phyloP scores from a whole-genome alignment of 1,284 basidiomycete species.

The Naganishia cerealis region DNA sequence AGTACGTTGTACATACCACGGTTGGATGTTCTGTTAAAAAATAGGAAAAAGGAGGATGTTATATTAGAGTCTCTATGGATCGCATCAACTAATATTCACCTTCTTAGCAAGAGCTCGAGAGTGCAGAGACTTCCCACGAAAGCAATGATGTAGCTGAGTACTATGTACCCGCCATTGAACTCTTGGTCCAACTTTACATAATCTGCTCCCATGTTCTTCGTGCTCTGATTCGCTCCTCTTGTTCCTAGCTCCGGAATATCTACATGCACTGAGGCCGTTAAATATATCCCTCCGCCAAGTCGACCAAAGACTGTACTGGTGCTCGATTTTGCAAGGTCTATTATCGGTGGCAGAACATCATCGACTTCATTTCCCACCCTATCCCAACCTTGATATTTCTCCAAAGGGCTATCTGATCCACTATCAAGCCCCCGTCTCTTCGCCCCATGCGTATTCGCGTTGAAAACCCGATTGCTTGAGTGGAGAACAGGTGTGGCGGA shows the following conservation, averaged over 20 bases:
- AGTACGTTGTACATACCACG: slow-evolving; percentile 51
- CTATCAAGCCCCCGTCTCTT: not conserved
- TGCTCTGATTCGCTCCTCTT: slow-evolving; percentile 12
- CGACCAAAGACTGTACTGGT: not conserved
- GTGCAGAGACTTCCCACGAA: slow-evolving; percentile 55
- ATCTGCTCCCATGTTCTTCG: slow-evolving; percentile 9
- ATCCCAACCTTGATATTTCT: not conserved
- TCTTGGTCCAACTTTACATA: slow-evolving; percentile 45
- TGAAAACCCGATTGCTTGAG: not conserved
- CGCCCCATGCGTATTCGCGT: not conserved
- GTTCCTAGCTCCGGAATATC: not conserved
- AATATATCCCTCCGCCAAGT: not conserved
- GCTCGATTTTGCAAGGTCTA: not conserved
- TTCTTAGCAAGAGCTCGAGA: slow-evolving; percentile 51
- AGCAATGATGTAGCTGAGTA: slow-evolving; percentile 53
- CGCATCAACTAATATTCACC: slow-evolving; percentile 26
- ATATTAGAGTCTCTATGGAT: not conserved
- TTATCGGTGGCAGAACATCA: not conserved
- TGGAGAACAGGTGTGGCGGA: slow-evolving; percentile 8
- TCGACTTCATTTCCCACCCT: not conserved
- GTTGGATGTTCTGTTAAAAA: slow-evolving; percentile 52
- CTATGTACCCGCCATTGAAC: slow-evolving; percentile 52
- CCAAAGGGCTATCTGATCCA: not conserved
- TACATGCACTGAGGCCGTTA: not conserved
- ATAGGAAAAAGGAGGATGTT: not conserved